Conservation (phyloP, 768 basidiomycete species). For the Pleurotus giganteus region DNA sequence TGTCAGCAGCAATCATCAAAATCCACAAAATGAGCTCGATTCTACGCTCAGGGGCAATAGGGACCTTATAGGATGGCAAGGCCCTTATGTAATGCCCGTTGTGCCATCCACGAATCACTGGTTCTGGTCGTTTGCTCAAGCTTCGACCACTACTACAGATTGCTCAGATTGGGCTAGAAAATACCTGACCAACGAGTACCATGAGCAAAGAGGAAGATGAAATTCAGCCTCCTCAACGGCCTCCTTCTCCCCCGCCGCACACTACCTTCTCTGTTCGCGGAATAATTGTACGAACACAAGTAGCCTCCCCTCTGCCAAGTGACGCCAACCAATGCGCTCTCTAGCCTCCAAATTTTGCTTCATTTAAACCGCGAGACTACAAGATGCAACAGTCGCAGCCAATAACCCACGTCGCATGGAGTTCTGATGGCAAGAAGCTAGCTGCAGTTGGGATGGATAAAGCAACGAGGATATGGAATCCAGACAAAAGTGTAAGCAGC, state of each 20-base stretch:
- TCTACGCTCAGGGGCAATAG: no score
- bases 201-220: constrained; percentile 58
- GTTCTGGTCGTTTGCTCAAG: no score
- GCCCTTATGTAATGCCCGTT: no score
- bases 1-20: no score
- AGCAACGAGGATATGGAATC: constrained; percentile 70
- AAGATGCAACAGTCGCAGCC: constrained; percentile 60
- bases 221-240: constrained; percentile 51
- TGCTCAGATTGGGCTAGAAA: no score
- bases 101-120: no score
- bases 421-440: constrained; percentile 77
- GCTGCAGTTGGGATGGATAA: constrained; percentile 85
- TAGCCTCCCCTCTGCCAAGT: constrained; percentile 3
- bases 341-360: constrained; percentile 77
- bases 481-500: constrained; percentile 67
- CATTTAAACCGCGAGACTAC: constrained; percentile 76
- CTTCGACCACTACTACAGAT: no score
- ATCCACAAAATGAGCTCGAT: no score
- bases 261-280: constrained; percentile 69
- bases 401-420: constrained; percentile 82
- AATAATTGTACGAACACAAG: constrained; percentile 60
- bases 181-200: no score
- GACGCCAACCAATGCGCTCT: constrained; percentile 5
- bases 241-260: constrained; percentile 71
- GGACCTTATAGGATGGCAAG: no score